phyloP scores from a whole-genome alignment of 768 basidiomycete genomes.

The Cantharellus cinnabarinus region DNA sequence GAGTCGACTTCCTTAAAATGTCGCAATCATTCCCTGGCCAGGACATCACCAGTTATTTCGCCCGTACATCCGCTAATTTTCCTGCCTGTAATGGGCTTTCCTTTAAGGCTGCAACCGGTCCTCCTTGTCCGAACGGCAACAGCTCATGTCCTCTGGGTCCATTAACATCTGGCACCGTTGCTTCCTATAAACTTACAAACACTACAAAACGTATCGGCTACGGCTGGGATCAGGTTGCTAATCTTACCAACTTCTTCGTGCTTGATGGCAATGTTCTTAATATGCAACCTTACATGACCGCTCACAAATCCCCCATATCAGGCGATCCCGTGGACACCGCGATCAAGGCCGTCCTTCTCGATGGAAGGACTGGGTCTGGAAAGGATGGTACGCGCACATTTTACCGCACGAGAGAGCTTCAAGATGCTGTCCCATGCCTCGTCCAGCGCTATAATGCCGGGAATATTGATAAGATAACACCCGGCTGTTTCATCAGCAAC shows the following conservation, averaged over 20 bases:
- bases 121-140: constrained; percentile 37
- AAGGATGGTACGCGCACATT: constrained; percentile 86
- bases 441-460: constrained; percentile 76
- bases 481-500: constrained; percentile 82
- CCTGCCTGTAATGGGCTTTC: constrained; percentile 38
- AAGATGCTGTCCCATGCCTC: constrained; percentile 58
- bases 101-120: constrained; percentile 51
- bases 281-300: constrained; percentile 62
- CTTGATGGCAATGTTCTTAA: constrained; percentile 90
- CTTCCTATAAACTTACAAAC: constrained; percentile 39
- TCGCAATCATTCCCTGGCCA: constrained; percentile 42
- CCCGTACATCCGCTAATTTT: constrained; percentile 45
- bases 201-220: constrained; percentile 64
- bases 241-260: constrained; percentile 57
- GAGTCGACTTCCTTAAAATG: constrained; percentile 40
- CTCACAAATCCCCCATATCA: constrained; percentile 45
- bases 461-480: constrained; percentile 88
- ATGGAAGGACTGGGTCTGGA: constrained; percentile 31
- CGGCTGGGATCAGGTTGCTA: constrained; percentile 71
- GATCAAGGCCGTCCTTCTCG: constrained; percentile 51
- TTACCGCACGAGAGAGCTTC: constrained; percentile 43
- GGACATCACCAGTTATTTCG: constrained; percentile 79
- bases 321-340: constrained; percentile 65
- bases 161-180: constrained; percentile 37
- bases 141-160: constrained; percentile 48